Percentiles rank a stretch among this genome's conserved stretches.
Conservation (phyloP, 345 rosid genomes). For the Pugionium dolabratum region DNA sequence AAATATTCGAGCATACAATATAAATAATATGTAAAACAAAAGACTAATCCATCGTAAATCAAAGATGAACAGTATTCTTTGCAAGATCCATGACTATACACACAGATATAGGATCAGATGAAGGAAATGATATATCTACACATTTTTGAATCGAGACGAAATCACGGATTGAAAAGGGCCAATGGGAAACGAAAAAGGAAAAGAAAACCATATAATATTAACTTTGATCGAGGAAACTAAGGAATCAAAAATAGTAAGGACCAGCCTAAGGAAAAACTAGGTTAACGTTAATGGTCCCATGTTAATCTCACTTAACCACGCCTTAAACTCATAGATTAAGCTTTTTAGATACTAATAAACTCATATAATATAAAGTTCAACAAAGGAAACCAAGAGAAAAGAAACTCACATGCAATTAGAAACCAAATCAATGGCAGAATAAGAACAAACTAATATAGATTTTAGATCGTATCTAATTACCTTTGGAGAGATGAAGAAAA, state of each 20-base stretch:
- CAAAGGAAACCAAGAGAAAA: slow-evolving; percentile 9
- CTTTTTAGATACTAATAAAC: slow-evolving; percentile 36
- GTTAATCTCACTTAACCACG: slow-evolving; percentile 50
- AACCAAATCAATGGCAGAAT: slow-evolving; percentile 14
- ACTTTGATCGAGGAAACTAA: slow-evolving; percentile 17
- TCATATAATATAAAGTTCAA: slow-evolving; percentile 36
- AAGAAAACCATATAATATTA: slow-evolving; percentile 21
- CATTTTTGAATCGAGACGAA: not conserved
- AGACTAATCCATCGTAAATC: not conserved
- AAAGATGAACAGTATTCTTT: slow-evolving; percentile 10
- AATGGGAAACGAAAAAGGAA: not conserved
- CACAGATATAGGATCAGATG: slow-evolving; percentile 23
- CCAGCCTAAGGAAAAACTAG: slow-evolving; percentile 46
- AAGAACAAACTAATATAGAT: not conserved
- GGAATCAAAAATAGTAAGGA: slow-evolving; percentile 44
- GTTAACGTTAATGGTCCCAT: slow-evolving; percentile 60
- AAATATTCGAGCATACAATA: slow-evolving; percentile 27
- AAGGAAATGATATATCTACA: slow-evolving; percentile 4
- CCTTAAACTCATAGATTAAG: slow-evolving; percentile 40
- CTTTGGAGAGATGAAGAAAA: slow-evolving; percentile 19
- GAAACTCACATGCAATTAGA: slow-evolving; percentile 29
- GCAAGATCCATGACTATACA: slow-evolving; percentile 23
- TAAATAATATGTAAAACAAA: slow-evolving; percentile 15
- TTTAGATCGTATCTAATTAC: slow-evolving; percentile 16
- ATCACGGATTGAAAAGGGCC: not conserved